phyloP scores from a whole-genome alignment of 306 rosid genomes.

The Medicago lupulina region DNA sequence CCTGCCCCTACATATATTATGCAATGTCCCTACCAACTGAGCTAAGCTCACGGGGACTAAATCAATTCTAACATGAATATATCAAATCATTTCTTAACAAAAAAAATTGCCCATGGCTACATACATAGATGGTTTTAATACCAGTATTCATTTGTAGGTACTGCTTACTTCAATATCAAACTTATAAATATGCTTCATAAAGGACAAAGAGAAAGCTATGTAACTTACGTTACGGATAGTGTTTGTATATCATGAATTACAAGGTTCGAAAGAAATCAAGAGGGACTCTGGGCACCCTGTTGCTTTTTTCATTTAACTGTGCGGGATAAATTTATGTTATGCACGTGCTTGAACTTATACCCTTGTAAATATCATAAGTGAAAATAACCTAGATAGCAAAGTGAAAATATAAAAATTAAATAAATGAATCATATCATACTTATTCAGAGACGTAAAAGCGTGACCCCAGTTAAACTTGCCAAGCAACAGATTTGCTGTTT shows the following conservation, averaged over 20 bases:
- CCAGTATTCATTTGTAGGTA: conserved; percentile 16
- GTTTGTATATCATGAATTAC: conserved; percentile 3
- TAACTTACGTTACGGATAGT: background rate
- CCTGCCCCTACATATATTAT: too few relatives aligned
- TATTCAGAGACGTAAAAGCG: conserved; percentile 79
- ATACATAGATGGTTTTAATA: conserved; percentile 12
- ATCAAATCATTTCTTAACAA: background rate
- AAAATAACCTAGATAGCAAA: background rate
- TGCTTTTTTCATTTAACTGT: conserved; percentile 26
- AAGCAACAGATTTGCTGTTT: conserved; percentile 85
- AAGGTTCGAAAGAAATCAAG: conserved; percentile 23
- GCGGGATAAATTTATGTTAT: conserved; percentile 4
- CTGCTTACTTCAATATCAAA: background rate
- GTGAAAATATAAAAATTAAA: conserved; percentile 5
- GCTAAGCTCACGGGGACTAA: too few relatives aligned
- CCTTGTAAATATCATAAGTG: conserved; percentile 1
- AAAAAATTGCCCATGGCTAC: conserved; percentile 4
- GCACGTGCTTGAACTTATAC: conserved; percentile 25
- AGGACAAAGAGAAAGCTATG: conserved; percentile 23
- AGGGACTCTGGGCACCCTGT: conserved; percentile 9
- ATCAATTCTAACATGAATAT: conserved; percentile 5
- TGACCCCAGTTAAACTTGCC: conserved; percentile 99
- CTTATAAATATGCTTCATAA: conserved; percentile 18
- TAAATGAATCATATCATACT: conserved; percentile 51
- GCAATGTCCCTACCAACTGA: too few relatives aligned